phyloP scores from a whole-genome alignment of 768 basidiomycete genomes.

The Lactarius indigo region DNA sequence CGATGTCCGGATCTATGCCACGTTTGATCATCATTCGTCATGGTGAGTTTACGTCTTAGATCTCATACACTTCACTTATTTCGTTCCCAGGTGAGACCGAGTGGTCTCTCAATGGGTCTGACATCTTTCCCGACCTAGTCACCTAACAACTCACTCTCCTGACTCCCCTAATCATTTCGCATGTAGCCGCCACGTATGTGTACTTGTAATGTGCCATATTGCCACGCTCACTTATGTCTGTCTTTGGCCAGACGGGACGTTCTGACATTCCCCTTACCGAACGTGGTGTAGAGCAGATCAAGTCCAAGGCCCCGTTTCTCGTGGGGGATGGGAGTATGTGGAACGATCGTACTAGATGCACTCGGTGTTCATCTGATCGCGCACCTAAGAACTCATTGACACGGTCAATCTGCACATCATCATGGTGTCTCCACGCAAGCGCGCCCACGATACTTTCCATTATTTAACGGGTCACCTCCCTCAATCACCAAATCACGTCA shows the following conservation, averaged over 20 bases:
- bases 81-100: slow-evolving; percentile 75
- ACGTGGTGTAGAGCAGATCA: slow-evolving; percentile 69
- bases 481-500: slow-evolving; percentile 46
- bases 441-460: slow-evolving; percentile 84
- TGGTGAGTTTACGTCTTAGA: slow-evolving; percentile 32
- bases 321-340: slow-evolving; percentile 76
- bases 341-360: neutral
- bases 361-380: neutral
- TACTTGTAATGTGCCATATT: neutral
- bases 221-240: slow-evolving; percentile 14
- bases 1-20: slow-evolving; percentile 36
- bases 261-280: slow-evolving; percentile 85
- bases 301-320: slow-evolving; percentile 55
- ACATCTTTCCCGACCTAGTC: slow-evolving; percentile 3
- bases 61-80: neutral
- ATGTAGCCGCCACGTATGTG: slow-evolving; percentile 58
- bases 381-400: slow-evolving; percentile 62
- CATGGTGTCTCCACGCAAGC: slow-evolving; percentile 81
- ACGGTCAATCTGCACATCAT: slow-evolving; percentile 71
- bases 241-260: slow-evolving; percentile 64
- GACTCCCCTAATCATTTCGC: slow-evolving; percentile 13
- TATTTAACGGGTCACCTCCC: slow-evolving; percentile 60
- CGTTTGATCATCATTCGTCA: slow-evolving; percentile 54
- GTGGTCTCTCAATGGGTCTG: slow-evolving; percentile 85
- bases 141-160: neutral